Percentiles rank a stretch among this genome's conserved stretches.
These are phyloP conservation scores for Verticillium nubilum DNA, from an alignment of 2,329 filamentous ascomycete genomes.

Conservation along the genomic window DNA sequence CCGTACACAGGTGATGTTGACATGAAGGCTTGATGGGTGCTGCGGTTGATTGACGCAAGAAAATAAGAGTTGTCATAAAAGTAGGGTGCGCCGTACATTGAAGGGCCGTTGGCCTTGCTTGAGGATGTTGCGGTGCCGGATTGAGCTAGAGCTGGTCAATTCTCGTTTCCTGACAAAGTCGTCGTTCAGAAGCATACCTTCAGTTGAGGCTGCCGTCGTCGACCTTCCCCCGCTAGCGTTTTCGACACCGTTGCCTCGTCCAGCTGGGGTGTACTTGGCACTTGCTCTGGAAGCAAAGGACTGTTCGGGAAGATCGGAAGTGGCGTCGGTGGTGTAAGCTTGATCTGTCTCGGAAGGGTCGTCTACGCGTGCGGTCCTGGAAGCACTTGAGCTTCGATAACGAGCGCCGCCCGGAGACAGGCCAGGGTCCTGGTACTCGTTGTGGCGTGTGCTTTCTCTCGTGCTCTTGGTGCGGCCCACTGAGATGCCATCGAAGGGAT, in stretches of 20 bases:
- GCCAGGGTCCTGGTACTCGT: slow-evolving; percentile 12
- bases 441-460: slow-evolving; percentile 26
- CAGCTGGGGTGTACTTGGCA: slow-evolving; percentile 10
- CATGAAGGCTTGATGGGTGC: not conserved
- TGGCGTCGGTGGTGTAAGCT: slow-evolving; percentile 2
- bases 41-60: not conserved
- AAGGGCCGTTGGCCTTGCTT: slow-evolving; percentile 26
- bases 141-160: slow-evolving; percentile 3
- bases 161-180: not conserved
- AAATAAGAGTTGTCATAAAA: slow-evolving; percentile 7
- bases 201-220: not conserved
- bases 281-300: slow-evolving; percentile 12
- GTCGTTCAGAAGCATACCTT: not conserved
- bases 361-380: slow-evolving; percentile 7
- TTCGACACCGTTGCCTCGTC: not conserved
- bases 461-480: slow-evolving; percentile 42
- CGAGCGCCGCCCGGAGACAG: slow-evolving; percentile 15
- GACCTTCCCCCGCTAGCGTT: not conserved
- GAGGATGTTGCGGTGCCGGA: not conserved
- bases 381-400: slow-evolving; percentile 25
- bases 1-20: not conserved
- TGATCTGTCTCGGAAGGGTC: not conserved
- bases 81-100: slow-evolving; percentile 38
- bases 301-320: slow-evolving; percentile 6
- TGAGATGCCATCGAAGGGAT: slow-evolving; percentile 45